These are phyloP conservation scores for Alternaria alternata DNA, from an alignment of 2,329 filamentous ascomycete species.

Conservation along the genomic window DNA sequence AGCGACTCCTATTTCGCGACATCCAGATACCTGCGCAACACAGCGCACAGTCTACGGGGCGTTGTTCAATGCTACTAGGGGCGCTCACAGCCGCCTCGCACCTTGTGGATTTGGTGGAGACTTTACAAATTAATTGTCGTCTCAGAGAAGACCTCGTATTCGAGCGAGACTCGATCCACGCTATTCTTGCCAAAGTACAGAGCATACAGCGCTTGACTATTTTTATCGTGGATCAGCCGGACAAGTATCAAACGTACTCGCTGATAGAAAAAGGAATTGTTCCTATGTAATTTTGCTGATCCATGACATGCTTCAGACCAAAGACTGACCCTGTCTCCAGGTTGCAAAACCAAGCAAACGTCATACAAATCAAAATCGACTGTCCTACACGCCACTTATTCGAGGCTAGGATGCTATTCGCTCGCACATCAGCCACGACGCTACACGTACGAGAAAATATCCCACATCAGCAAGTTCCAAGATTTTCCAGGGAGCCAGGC, in stretches of 20 bases:
- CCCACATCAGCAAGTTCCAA: accelerated
- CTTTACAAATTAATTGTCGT: background rate
- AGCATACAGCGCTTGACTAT: background rate
- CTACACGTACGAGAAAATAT: background rate
- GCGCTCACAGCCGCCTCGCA: background rate
- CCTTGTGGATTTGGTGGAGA: background rate
- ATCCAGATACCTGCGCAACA: background rate
- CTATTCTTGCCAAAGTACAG: background rate
- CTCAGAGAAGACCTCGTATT: background rate
- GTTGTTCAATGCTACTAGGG: background rate
- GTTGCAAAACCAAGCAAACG: background rate
- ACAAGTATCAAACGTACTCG: too few species aligned
- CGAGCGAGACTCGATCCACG: background rate
- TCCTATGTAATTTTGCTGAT: background rate
- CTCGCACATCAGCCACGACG: background rate
- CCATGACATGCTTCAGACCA: background rate
- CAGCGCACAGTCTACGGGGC: background rate
- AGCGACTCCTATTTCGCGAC: background rate
- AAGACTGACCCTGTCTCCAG: background rate
- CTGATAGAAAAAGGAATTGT: background rate
- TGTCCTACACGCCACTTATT: background rate
- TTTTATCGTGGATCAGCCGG: background rate
- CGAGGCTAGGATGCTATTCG: background rate
- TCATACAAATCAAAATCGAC: background rate
- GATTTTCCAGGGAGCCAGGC: background rate